Evolutionary conservation across 2,329 filamentous ascomycete species (phyloP), one percentile per base, ranked within the genome.

Genomic region (Mycosphaerella arachidis): DNA sequence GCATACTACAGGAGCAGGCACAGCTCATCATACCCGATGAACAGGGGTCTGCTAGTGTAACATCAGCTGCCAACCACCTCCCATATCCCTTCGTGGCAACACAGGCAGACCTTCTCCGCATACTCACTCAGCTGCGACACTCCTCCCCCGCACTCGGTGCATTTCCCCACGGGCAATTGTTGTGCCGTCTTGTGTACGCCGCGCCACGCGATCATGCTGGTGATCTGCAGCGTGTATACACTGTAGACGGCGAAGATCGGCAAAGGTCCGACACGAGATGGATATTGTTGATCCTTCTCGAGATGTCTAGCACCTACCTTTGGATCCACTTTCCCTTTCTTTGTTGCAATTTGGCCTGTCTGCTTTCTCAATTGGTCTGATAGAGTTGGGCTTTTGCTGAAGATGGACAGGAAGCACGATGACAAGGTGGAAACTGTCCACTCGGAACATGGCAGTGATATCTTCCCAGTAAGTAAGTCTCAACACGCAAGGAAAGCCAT

Each of bases 381-480:
- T 9, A 31, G 24, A 9, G 16, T 6, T 9, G 18, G 2, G 13
- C 43, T 35, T 8, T 24, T 29, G 31, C n/a, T 20, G 20, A 48
- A 13, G 12, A 58, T 55, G 51, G 27, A 52, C 40, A 57, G 43
- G 20, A 58, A 58, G 50, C 48, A 52, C n/a, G 9, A 33, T 18
- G 57, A 58, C 13, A 63, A 60, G 55, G 33, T 31, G 40, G 57
- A 60, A 37, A 43, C 51, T 24, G 52, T 64, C 18, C 59, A 59
- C 27, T 37, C 55, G 6, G 62, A 64, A 54, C 37, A 60, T 43
- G 57, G 48, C n/a, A 60, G 57, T 24, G 63, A 65, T 16, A 24
- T 50, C 16, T 52, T 52, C 20, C 46, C 43, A 4, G 61, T 61
- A 24, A 53, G 57, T 45, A n/a, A 2, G 37, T 9, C 20, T 27